Evolutionary conservation across 805 yeast species (phyloP).

Genomic region (Metschnikowia lunata): DNA sequence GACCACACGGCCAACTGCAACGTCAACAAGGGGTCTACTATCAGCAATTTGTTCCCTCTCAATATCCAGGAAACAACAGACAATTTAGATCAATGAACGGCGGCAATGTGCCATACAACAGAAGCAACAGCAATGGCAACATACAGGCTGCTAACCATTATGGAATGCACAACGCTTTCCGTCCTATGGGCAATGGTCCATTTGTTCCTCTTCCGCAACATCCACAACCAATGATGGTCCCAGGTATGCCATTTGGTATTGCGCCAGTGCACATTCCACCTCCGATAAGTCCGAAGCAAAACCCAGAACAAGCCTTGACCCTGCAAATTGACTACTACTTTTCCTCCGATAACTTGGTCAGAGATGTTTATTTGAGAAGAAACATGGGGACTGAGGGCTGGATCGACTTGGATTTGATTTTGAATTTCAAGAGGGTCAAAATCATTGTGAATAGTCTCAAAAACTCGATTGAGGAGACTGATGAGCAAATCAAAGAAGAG

Average conservation of each 20-base stretch:
- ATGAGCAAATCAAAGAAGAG: slow-evolving; percentile 16
- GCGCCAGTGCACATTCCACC: slow-evolving; percentile 37
- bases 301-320: slow-evolving; percentile 41
- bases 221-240: slow-evolving; percentile 21
- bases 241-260: slow-evolving; percentile 16
- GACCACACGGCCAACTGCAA: slow-evolving; percentile 16
- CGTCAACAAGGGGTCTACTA: slow-evolving; percentile 24
- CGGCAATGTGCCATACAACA: slow-evolving; percentile 10
- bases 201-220: slow-evolving; percentile 21
- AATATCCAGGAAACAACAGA: slow-evolving; percentile 26
- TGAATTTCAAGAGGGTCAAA: slow-evolving; percentile 72
- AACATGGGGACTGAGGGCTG: slow-evolving; percentile 73
- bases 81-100: slow-evolving; percentile 21
- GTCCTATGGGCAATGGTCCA: slow-evolving; percentile 17
- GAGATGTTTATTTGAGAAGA: slow-evolving; percentile 77
- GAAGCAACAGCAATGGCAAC: slow-evolving; percentile 21
- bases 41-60: slow-evolving; percentile 27
- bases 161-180: slow-evolving; percentile 17
- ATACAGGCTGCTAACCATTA: slow-evolving; percentile 10
- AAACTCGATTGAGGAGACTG: slow-evolving; percentile 26
- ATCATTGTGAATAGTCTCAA: slow-evolving; percentile 42
- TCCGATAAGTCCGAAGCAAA: slow-evolving; percentile 45
- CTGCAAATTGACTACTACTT: slow-evolving; percentile 87
- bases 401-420: slow-evolving; percentile 57
- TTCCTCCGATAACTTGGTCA: slow-evolving; percentile 78